Evolutionary conservation across 306 rosid species (phyloP), one percentile per base, ranked within the genome.

Genomic region (Luffa acutangula): DNA sequence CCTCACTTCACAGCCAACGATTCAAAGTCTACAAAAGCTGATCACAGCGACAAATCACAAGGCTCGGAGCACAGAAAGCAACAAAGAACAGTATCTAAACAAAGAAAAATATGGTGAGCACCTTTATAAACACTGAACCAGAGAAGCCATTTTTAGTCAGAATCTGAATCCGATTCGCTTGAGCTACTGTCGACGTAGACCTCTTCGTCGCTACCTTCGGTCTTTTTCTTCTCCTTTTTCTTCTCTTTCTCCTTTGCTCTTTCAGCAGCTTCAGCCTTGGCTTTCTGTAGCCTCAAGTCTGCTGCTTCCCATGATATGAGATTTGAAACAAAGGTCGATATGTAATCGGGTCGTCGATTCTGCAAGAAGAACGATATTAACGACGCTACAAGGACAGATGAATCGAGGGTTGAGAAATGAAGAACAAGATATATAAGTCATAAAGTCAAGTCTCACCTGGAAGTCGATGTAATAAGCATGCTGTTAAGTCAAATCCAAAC

Each of bases 381-480:
- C n/a, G n/a, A 21, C 3, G 11, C 21, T 70, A 70, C 2, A 41
- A 67, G 74, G 34, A 9, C 33, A 67, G 15, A 39, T 7, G 8
- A 70, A 5, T 70, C 2, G 1, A 70, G 76, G 4, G 34, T 2
- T 54, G 76, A 79, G 62, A 79, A 81, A n/a, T 5, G n/a, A 75
- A 58, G 25, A 48, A 63, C 46, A 43, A 80, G 34, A 39, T 37
- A 41, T 15, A 9, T 20, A 79, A 83, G 69, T 34, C 81, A 67
- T 46, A 36, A 74, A 67, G 81, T 76, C 46, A 7, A 37, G 53
- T 80, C 90, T 94, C 71, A 94, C 98, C 96, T 84, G 92, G 85
- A 81, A 91, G 79, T 94, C 97, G 4, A 94, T 91, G 90, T 88
- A 94, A 91, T 91, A 92, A 81, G 98, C 92, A 87, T 94, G 98